Evolutionary conservation across 2,329 filamentous ascomycete genomes (phyloP), one percentile per base, ranked within the genome.

Genomic region (Aspergillus amoenus): DNA sequence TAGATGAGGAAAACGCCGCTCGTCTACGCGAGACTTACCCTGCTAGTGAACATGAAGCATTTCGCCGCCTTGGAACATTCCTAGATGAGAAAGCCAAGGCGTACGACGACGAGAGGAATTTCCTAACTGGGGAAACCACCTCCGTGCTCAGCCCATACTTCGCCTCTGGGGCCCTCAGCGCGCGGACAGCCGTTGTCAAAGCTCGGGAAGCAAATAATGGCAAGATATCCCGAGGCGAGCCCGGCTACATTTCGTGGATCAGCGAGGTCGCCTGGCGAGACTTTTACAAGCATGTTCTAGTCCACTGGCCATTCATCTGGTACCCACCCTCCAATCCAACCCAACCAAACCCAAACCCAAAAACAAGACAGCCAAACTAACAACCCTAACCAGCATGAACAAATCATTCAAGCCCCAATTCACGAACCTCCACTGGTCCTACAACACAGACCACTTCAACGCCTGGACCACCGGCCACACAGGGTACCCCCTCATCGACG

Each of bases 241-340:
- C 83, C 15, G 90, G 89, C 0, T 87, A 90, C 56, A 79, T 82
- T 50, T 79, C 81, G 0, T 95, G 90, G 90, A 91, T 94, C 61
- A 87, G 87, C 52, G 91, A 95, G 72, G 81, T 95, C 3, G 91
- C 90, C 0, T 94, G 91, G 91, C 81, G 91, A 13, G 91, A 95
- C 67, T 95, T 95, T 68, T 95, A 95, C 76, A 91, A 88, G 67
- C 90, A 94, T 70, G 89, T 96, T 3, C 76, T 96, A 5, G 89
- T 87, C 0, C 79, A 93, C 59, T 96, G 91, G 90, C 93, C 93
- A 0, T 93, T 92, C 52, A 74, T 79, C 43, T 78, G 77, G 75
- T 76, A 11, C 11, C n/a, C 40, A 11, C 11, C 1, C 7, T 17
- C 4, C 15, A 30, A n/a, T 9, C 27, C 7, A 30, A 30, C 8